phyloP scores from a whole-genome alignment of 2,329 filamentous ascomycete species.

The Malbranchea zuffiana region DNA sequence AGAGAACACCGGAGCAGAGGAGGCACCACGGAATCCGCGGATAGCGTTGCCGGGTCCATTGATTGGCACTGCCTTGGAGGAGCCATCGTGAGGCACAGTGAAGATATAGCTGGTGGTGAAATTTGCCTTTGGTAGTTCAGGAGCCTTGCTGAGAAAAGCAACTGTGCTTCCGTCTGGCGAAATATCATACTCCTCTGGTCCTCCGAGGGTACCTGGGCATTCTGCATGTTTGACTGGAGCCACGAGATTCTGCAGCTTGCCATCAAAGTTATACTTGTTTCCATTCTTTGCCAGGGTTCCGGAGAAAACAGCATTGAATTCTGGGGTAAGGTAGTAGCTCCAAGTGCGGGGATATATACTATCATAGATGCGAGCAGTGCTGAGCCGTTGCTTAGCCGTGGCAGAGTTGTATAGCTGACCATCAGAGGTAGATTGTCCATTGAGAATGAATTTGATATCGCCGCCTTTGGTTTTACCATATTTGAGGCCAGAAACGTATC shows the following conservation, averaged over 20 bases:
- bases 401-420: constrained; percentile 60
- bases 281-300: constrained; percentile 43
- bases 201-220: constrained; percentile 52
- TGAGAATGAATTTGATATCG: constrained; percentile 43
- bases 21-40: constrained; percentile 45
- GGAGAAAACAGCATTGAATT: constrained; percentile 63
- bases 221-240: constrained; percentile 35
- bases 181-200: constrained; percentile 65
- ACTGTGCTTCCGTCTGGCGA: constrained; percentile 33
- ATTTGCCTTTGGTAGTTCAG: constrained; percentile 37
- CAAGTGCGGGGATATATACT: constrained; percentile 71
- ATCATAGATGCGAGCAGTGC: constrained; percentile 60
- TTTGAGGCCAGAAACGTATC: constrained; percentile 31
- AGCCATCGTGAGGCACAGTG: constrained; percentile 54
- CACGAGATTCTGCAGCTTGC: constrained; percentile 45
- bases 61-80: constrained; percentile 39
- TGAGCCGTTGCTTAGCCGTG: constrained; percentile 47
- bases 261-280: constrained; percentile 35
- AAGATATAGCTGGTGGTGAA: constrained; percentile 78
- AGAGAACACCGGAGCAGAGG: constrained; percentile 61
- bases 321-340: constrained; percentile 62
- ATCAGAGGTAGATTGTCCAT: constrained; percentile 54
- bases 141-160: constrained; percentile 35
- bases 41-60: constrained; percentile 30
- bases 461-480: constrained; percentile 27